Evolutionary conservation across 768 basidiomycete species (phyloP).

Genomic region (Auriculariales sp.): DNA sequence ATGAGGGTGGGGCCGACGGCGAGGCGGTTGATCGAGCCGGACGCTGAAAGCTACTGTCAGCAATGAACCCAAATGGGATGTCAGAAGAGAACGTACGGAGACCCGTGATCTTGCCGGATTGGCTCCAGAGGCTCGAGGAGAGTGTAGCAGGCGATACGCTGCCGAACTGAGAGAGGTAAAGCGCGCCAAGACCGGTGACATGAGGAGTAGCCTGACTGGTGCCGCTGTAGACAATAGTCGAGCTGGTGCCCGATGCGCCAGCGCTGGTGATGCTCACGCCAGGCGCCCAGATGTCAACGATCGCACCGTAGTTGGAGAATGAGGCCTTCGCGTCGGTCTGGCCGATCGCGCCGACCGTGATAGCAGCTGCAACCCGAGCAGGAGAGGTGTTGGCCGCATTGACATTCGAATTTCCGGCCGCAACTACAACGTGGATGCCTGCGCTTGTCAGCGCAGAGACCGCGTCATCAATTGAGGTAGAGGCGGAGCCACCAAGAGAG

Average conservation of each 20-base stretch:
- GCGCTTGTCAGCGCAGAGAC: constrained; percentile 4
- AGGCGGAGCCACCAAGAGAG: constrained; percentile 5
- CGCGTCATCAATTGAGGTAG: constrained; percentile 5
- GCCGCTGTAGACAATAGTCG: neutral
- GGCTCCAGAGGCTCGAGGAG: constrained; percentile 13
- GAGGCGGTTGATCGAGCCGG: constrained; percentile 5
- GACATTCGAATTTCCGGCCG: constrained; percentile 8
- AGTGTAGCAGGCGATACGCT: constrained; percentile 19
- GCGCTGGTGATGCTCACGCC: constrained; percentile 2
- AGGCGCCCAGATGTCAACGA: constrained; percentile 10
- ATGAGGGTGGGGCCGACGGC: neutral
- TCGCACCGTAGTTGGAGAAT: constrained; percentile 9
- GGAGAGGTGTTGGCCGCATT: constrained; percentile 7
- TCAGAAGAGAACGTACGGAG: constrained; percentile 7
- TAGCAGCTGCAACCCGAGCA: constrained; percentile 7
- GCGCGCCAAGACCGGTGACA: constrained; percentile 26
- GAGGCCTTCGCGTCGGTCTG: constrained; percentile 3
- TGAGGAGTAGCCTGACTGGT: constrained; percentile 22
- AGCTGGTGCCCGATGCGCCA: neutral
- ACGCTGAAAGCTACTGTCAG: neutral
- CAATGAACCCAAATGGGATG: constrained; percentile 14
- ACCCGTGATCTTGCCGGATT: constrained; percentile 15
- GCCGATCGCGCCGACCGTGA: constrained; percentile 9
- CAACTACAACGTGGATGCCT: constrained; percentile 8
- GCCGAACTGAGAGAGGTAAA: constrained; percentile 19